These are phyloP conservation scores for Letharia columbiana DNA, from an alignment of 495 filamentous ascomycete genomes.

Conservation along the genomic window DNA sequence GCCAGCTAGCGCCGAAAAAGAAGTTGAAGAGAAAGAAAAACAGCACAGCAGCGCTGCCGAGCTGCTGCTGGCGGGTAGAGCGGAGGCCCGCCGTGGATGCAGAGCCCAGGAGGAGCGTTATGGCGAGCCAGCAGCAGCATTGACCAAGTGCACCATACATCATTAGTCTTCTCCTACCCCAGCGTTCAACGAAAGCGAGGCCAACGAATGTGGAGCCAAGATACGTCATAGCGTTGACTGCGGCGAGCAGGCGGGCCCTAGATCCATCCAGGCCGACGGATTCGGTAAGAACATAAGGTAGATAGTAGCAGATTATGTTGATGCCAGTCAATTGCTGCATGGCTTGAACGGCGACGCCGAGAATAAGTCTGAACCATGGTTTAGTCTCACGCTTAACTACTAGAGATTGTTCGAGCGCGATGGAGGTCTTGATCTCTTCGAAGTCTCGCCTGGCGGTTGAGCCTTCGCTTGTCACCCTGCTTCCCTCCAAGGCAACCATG, in stretches of 20 bases:
- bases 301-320: constrained; percentile 30
- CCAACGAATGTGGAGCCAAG: constrained; percentile 20
- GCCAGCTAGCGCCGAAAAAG: constrained; percentile 28
- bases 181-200: constrained; percentile 23
- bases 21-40: constrained; percentile 26
- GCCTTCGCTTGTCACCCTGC: constrained; percentile 25
- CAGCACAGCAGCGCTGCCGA: constrained; percentile 25
- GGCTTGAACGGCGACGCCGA: constrained; percentile 28
- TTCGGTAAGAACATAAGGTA: constrained; percentile 28
- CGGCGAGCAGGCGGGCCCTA: constrained; percentile 28
- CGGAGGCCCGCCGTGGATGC: constrained; percentile 6
- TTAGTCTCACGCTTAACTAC: constrained; percentile 26
- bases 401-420: constrained; percentile 29
- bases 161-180: constrained; percentile 29
- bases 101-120: constrained; percentile 19
- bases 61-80: constrained; percentile 16
- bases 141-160: constrained; percentile 22
- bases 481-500: constrained; percentile 33
- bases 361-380: constrained; percentile 25
- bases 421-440: constrained; percentile 32
- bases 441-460: constrained; percentile 31
- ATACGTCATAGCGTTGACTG: constrained; percentile 26
- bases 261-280: constrained; percentile 26
- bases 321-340: constrained; percentile 33
- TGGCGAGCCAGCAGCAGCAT: constrained; percentile 27